Base-by-base conservation (phyloP, 495 filamentous ascomycete genomes). In the Entonaema liquescens region DNA sequence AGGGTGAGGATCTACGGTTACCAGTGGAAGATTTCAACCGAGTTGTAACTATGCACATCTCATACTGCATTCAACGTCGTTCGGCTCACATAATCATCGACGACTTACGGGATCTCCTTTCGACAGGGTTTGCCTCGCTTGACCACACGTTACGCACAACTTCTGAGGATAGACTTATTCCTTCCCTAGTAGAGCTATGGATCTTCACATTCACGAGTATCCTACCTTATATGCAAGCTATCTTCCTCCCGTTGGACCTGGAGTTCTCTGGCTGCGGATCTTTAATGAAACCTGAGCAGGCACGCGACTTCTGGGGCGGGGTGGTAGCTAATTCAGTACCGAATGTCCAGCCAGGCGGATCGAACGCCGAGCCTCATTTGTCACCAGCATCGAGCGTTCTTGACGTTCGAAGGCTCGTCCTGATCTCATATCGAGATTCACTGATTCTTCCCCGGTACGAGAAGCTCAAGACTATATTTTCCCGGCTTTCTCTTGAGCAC, bases 1-100 rank as follows among this genome's bases (percentile, higher is more conserved):
- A 97, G 70, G 94, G 92, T 9, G 96, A 98, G 72, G 92, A 97
- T 68, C 84, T 97, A 5, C 87, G 93, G 13, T 85, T 94, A 49
- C 93, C 95, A 0, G 91, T 99, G 17, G 96, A 99, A 76, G 96
- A 98, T 73, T 87, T 98, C 66, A 99, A 99, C 76, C 88, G 90
- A 47, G 86, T 98, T 11, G 94, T 98, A 1, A 81, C 85, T 61
- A 84, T 90, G 67, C 91, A 95, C 67, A 86, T 97, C 38, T 91
- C 93, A 71, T 89, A 90, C 35, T 94, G 92, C 72, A 86, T 94
- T 31, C 85, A 90, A 35, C 88, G 88, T 28, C 86, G 89, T 19
- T 83, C 83, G 1, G 91, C 93, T 1, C 85, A 85, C 17, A 82
- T 88, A 23, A 88, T 96, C 19, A 84, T 95, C 26, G 90, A 93